Conservation (phyloP, 306 rosid species). For the Fragaria iinumae region DNA sequence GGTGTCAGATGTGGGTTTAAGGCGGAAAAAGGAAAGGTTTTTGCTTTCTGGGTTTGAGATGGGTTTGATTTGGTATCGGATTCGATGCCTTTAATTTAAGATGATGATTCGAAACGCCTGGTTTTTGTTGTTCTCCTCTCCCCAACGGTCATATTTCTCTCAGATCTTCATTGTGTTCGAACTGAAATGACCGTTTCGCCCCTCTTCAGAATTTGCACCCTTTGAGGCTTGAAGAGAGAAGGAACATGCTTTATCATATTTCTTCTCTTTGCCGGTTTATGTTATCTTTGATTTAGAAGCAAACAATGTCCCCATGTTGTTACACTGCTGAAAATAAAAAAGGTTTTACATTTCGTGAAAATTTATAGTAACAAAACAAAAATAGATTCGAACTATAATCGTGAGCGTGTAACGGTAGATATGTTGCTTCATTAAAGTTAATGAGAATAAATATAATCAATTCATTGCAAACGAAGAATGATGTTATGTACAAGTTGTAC, state of each 20-base stretch:
- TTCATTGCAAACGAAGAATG: neutral
- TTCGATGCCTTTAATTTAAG: neutral
- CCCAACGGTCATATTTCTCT: slow-evolving; percentile 62
- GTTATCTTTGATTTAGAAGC: neutral
- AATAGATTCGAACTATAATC: neutral
- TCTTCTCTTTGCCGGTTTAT: neutral
- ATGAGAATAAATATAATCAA: neutral
- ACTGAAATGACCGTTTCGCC: slow-evolving; percentile 2
- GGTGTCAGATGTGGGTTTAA: neutral
- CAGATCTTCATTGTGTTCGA: neutral
- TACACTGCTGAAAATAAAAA: too few relatives aligned
- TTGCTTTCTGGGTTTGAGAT: neutral
- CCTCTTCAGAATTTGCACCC: neutral
- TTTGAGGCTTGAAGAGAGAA: neutral
- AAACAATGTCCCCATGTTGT: neutral
- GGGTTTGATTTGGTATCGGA: slow-evolving; percentile 7
- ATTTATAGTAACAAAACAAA: neutral
- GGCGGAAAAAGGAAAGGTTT: neutral
- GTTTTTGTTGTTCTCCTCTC: slow-evolving; percentile 11
- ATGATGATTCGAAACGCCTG: slow-evolving; percentile 21
- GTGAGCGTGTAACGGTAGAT: neutral
- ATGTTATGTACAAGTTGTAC: neutral
- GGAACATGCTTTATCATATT: neutral
- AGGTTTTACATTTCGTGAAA: too few relatives aligned
- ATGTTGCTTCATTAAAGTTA: too few relatives aligned